Evolutionary conservation across 129 eudicot genomes (phyloP).

Genomic region (Helianthus tuberosus): DNA sequence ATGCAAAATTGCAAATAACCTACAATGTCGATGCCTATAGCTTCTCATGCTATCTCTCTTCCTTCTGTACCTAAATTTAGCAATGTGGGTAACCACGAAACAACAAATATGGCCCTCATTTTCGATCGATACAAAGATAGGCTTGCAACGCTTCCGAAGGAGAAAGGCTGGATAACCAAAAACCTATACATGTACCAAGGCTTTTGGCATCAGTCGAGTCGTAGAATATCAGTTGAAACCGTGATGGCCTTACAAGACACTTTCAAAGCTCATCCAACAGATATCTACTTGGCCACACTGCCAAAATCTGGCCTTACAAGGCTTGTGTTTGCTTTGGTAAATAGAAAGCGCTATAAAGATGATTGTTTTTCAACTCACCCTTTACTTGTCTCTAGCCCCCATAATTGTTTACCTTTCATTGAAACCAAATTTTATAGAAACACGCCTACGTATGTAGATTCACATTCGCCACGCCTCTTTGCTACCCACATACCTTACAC

Average conservation of each 20-base stretch:
- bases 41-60: slow-evolving; percentile 5
- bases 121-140: slow-evolving; percentile 20
- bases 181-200: slow-evolving; percentile 29
- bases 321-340: slow-evolving; percentile 33
- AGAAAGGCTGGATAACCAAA: slow-evolving; percentile 19
- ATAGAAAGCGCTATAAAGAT: slow-evolving; percentile 4
- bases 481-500: slow-evolving; percentile 32
- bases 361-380: slow-evolving; percentile 23
- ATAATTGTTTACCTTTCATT: slow-evolving; percentile 26
- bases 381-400: slow-evolving; percentile 22
- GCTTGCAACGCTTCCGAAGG: slow-evolving; percentile 21
- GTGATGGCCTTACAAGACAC: slow-evolving; percentile 26
- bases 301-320: slow-evolving; percentile 43
- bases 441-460: slow-evolving; percentile 18
- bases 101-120: background rate
- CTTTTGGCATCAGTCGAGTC: slow-evolving; percentile 24
- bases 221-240: slow-evolving; percentile 10
- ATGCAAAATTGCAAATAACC: background rate
- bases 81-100: background rate
- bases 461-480: slow-evolving; percentile 21
- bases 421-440: slow-evolving; percentile 9
- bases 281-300: slow-evolving; percentile 28
- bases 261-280: slow-evolving; percentile 28
- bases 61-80: background rate
- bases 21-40: background rate